Base-by-base conservation (phyloP, 345 rosid species). In the Lumnitzera racemosa region DNA sequence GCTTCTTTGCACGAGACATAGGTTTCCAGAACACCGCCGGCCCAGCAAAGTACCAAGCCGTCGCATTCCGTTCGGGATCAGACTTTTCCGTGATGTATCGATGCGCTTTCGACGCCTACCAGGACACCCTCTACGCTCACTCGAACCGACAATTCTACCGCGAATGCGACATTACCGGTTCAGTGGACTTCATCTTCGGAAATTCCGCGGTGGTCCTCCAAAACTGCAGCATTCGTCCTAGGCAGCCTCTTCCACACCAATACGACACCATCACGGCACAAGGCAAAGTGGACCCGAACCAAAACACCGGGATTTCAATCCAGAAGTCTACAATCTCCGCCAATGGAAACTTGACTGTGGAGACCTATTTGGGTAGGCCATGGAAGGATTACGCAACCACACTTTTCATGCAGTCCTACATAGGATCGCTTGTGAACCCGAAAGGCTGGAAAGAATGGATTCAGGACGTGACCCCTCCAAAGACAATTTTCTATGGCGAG, bases 251-350 rank as follows among this genome's bases (percentile, higher is more conserved):
- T 13, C 2, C 73, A 9, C 68, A 69, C 50, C 96, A 88, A 53
- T 78, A 55, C 79, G 85, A 81, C 64, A 78, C 89, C 47, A 83
- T 88, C 77, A 88, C 90, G 2, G 91, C 96, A 0, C 88, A 83
- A 55, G 91, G 91, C 49, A 85, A 80, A 69, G 76, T 66, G 5
- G 91, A 78, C 50, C 71, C 75, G 0, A 71, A 83, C 58, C 81
- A 80, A 56, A 78, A 80, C 78, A 67, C 88, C 0, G 96, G 88
- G 16, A 80, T 78, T 20, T 74, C 84, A 27, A 27, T 27, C 31
- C 31, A 27, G 5, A 27, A 27, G 3, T 81, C 82, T 43, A 82
- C 80, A 12, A 78, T 78, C 2, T 78, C 85, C 51, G 63, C 65
- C 0, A 78, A 23, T n/a, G 13, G 52, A 11, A 57, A 54, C 4